Evolutionary conservation across 257 asterid genomes (phyloP).

Genomic region (Striga asiatica): DNA sequence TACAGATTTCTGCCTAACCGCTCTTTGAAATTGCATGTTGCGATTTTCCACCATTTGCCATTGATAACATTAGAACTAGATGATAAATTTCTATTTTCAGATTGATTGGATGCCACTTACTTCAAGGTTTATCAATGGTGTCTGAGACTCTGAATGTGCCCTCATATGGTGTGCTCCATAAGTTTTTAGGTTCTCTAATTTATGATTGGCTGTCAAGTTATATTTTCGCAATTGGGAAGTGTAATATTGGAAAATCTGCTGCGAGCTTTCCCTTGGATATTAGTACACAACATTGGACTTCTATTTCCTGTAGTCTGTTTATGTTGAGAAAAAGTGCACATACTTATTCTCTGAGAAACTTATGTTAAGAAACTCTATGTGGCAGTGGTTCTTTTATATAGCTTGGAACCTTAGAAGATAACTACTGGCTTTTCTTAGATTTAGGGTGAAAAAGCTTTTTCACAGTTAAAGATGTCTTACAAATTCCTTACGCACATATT

Average conservation of each 20-base stretch:
- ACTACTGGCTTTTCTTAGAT: background rate
- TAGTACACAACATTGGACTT: background rate
- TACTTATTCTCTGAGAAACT: background rate
- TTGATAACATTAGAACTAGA: no score
- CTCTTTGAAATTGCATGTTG: no score
- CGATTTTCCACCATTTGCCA: no score
- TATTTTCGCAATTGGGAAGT: background rate
- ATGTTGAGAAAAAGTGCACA: background rate
- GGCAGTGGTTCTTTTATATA: background rate
- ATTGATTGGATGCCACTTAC: background rate
- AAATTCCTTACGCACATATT: conserved; percentile 1
- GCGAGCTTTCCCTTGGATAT: background rate
- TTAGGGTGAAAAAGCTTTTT: conserved; percentile 5
- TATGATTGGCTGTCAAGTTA: conserved; percentile 12
- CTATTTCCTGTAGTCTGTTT: background rate
- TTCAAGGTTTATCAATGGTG: background rate
- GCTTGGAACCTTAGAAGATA: background rate
- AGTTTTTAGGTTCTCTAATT: background rate
- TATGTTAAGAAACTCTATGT: background rate
- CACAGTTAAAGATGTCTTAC: conserved; percentile 3
- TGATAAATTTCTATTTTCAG: background rate
- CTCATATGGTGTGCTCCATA: conserved; percentile 1
- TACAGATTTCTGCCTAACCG: no score
- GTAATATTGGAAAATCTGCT: conserved; percentile 1
- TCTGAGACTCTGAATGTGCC: background rate